phyloP scores from a whole-genome alignment of 345 rosid genomes.

The Eutrema yunnanense region DNA sequence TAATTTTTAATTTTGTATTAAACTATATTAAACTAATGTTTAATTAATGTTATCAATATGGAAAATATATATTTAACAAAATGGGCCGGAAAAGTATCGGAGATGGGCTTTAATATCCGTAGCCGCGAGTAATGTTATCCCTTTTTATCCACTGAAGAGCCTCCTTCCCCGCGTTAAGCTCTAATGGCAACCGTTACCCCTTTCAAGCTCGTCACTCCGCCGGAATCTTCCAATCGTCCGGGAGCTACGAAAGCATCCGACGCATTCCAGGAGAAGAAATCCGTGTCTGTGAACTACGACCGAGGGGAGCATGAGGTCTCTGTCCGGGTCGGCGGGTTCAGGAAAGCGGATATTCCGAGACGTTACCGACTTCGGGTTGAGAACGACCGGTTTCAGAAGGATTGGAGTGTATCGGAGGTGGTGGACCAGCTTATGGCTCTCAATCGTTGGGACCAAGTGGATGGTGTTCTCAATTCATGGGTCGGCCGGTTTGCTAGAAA shows the following conservation, averaged over 20 bases:
- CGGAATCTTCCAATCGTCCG: slow-evolving; percentile 13
- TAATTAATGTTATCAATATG: too few relatives aligned
- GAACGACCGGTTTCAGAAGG: slow-evolving; percentile 76
- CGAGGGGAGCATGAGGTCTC: slow-evolving; percentile 57
- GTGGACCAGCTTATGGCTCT: slow-evolving; percentile 50
- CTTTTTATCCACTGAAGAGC: not conserved
- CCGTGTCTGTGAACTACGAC: slow-evolving; percentile 74
- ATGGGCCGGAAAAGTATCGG: not conserved
- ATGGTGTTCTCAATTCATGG: slow-evolving; percentile 71
- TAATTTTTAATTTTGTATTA: too few relatives aligned
- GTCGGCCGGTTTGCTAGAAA: slow-evolving; percentile 76
- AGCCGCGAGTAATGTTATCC: not conserved
- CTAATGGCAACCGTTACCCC: slow-evolving; percentile 24
- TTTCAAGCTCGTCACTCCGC: slow-evolving; percentile 14
- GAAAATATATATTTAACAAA: too few relatives aligned
- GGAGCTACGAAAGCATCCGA: slow-evolving; percentile 16
- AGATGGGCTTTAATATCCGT: slow-evolving; percentile 7
- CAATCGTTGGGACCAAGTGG: slow-evolving; percentile 49
- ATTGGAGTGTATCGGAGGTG: slow-evolving; percentile 77
- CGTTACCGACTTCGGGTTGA: slow-evolving; percentile 53
- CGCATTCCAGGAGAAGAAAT: slow-evolving; percentile 47
- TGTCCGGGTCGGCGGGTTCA: slow-evolving; percentile 53
- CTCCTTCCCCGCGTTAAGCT: not conserved
- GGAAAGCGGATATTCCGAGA: slow-evolving; percentile 56
- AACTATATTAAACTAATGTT: too few relatives aligned